Evolutionary conservation across 225 moss, liverwort and hornwort genomes (phyloP).

Genomic region (Physcomitrium patens): DNA sequence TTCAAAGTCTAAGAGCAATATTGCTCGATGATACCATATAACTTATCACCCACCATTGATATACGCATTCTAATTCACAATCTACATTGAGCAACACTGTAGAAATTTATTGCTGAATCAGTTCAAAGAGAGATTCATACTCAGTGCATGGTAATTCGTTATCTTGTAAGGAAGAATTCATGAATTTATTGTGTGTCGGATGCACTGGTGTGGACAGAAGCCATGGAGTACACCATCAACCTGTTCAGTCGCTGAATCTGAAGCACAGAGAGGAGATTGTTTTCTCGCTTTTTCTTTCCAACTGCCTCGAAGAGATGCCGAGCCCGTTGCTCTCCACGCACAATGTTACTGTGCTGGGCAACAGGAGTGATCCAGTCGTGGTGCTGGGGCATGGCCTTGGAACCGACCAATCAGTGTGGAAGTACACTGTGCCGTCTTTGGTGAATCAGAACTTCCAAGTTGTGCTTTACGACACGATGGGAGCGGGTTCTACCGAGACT

Average conservation of each 20-base stretch:
- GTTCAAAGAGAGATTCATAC: too few relatives aligned
- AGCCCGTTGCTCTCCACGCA: slow-evolving; percentile 37
- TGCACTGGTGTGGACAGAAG: too few relatives aligned
- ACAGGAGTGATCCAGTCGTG: slow-evolving; percentile 48
- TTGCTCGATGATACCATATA: too few relatives aligned
- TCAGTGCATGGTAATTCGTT: too few relatives aligned
- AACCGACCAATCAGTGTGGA: slow-evolving; percentile 85
- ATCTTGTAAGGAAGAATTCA: too few relatives aligned
- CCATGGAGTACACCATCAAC: too few relatives aligned
- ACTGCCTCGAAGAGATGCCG: not conserved
- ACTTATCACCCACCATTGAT: too few relatives aligned
- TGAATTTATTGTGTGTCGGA: too few relatives aligned
- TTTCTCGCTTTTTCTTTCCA: not conserved
- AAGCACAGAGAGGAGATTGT: not conserved
- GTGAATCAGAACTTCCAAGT: slow-evolving; percentile 54
- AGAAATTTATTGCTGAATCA: too few relatives aligned
- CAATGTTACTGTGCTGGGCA: slow-evolving; percentile 74
- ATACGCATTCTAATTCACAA: too few relatives aligned
- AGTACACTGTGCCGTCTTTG: slow-evolving; percentile 63
- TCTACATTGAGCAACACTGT: too few relatives aligned
- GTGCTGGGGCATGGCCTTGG: slow-evolving; percentile 82
- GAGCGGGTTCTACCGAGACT: slow-evolving; percentile 67
- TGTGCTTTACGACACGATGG: slow-evolving; percentile 76
- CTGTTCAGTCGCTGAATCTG: not conserved
- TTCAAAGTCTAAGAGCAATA: too few relatives aligned